Percentiles rank a stretch among this genome's conserved stretches.
Conservation (phyloP, 345 rosid species). For the Geranium rotundifolium region DNA sequence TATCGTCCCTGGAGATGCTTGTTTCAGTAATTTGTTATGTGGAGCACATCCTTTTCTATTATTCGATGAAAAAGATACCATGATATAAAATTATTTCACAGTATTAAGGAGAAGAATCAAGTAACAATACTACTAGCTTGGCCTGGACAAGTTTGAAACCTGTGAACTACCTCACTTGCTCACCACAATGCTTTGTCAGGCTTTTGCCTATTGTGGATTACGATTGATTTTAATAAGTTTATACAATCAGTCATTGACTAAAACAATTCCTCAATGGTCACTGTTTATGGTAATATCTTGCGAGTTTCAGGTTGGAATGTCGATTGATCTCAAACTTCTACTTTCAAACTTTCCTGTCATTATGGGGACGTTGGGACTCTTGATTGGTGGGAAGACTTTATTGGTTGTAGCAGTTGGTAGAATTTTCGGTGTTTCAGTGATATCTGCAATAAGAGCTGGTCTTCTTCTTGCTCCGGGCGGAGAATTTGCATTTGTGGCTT, state of each 20-base stretch:
- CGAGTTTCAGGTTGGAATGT: conserved; percentile 91
- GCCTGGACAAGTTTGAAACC: neutral
- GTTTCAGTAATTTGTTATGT: neutral
- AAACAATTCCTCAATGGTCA: conserved; percentile 3
- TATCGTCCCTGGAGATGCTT: neutral
- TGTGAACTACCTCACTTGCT: too few species aligned
- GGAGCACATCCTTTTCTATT: neutral
- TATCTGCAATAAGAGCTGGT: conserved; percentile 81
- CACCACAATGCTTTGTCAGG: too few species aligned
- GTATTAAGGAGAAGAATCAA: neutral
- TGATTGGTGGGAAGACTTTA: conserved; percentile 77
- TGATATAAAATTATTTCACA: neutral
- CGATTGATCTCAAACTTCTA: conserved; percentile 95
- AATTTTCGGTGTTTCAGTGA: conserved; percentile 70
- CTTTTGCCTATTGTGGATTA: neutral
- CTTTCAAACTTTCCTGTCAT: conserved; percentile 76
- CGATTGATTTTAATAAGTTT: conserved; percentile 8
- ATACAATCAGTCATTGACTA: conserved; percentile 9
- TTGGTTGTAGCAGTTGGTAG: conserved; percentile 66
- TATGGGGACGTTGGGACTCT: conserved; percentile 62
- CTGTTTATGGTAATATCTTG: conserved; percentile 3
- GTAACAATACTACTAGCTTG: conserved; percentile 1
- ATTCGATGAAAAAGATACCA: neutral
- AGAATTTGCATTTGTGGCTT: conserved; percentile 97
- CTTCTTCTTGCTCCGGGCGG: conserved; percentile 99